Conservation (phyloP, 2,329 filamentous ascomycete genomes). For the Colletotrichum orbiculare region DNA sequence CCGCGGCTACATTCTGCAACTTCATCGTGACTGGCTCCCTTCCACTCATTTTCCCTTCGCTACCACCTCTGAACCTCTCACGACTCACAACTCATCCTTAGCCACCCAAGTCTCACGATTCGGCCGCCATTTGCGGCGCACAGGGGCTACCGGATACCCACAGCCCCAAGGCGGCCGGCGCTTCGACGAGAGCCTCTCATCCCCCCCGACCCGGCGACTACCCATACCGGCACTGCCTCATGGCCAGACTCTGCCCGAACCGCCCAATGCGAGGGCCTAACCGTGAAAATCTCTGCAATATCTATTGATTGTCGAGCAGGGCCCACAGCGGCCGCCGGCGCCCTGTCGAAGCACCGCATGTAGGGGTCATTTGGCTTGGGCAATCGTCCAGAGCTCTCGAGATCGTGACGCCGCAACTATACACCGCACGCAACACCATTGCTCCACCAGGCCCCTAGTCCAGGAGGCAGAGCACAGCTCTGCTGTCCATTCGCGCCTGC, state of each 20-base stretch:
- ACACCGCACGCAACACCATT: slow-evolving; percentile 24
- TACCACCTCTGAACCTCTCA: slow-evolving; percentile 18
- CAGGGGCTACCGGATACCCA: background rate
- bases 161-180: slow-evolving; percentile 41
- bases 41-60: slow-evolving; percentile 16
- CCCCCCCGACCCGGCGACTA: slow-evolving; percentile 37
- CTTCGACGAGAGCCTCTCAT: slow-evolving; percentile 48
- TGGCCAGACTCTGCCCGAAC: slow-evolving; percentile 13
- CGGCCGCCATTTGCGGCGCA: too few species aligned
- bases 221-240: slow-evolving; percentile 46
- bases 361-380: background rate
- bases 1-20: slow-evolving; percentile 35
- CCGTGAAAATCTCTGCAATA: background rate
- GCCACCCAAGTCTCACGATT: too few species aligned
- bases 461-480: background rate
- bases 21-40: background rate
- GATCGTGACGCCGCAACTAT: slow-evolving; percentile 13
- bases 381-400: background rate
- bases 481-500: slow-evolving; percentile 27
- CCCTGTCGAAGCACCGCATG: slow-evolving; percentile 11
- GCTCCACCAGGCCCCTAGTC: slow-evolving; percentile 9
- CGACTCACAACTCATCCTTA: slow-evolving; percentile 5
- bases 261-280: slow-evolving; percentile 17
- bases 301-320: background rate
- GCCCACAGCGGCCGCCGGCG: background rate